These are phyloP conservation scores for Tylopilus sp. DNA, from an alignment of 1,284 basidiomycete genomes.

Conservation along the genomic window DNA sequence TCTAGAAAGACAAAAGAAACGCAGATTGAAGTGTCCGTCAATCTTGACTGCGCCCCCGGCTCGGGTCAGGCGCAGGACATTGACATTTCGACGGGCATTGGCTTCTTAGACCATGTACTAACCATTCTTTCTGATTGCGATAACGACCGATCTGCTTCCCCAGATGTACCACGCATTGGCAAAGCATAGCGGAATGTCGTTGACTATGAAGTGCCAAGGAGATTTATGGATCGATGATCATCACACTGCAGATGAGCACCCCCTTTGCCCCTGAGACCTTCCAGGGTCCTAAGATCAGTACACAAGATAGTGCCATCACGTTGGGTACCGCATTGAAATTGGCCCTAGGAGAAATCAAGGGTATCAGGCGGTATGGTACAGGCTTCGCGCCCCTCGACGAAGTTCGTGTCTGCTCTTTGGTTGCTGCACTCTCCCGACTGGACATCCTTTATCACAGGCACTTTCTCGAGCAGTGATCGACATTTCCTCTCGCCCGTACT, in stretches of 20 bases:
- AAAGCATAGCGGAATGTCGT: constrained; percentile 90
- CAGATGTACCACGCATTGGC: constrained; percentile 96
- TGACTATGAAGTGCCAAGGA: constrained; percentile 88
- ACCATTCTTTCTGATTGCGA: neutral
- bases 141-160: constrained; percentile 11
- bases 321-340: constrained; percentile 94
- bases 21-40: constrained; percentile 76
- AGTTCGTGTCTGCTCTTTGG: constrained; percentile 43
- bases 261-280: constrained; percentile 8
- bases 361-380: constrained; percentile 94
- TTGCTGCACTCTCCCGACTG: constrained; percentile 4
- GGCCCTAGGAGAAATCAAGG: constrained; percentile 91
- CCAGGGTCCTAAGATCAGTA: constrained; percentile 17
- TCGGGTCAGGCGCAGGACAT: constrained; percentile 69
- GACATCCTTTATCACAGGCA: constrained; percentile 50
- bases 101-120: constrained; percentile 93
- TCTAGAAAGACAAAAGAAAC: constrained; percentile 93
- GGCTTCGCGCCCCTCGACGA: constrained; percentile 98
- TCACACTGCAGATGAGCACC: constrained; percentile 89
- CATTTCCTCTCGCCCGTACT: constrained; percentile 96
- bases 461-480: constrained; percentile 95
- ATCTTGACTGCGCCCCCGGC: constrained; percentile 79
- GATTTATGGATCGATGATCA: constrained; percentile 99
- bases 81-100: constrained; percentile 90
- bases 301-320: constrained; percentile 92